Evolutionary conservation across 129 eudicot species (phyloP).

Genomic region (Oenanthe sinensis): DNA sequence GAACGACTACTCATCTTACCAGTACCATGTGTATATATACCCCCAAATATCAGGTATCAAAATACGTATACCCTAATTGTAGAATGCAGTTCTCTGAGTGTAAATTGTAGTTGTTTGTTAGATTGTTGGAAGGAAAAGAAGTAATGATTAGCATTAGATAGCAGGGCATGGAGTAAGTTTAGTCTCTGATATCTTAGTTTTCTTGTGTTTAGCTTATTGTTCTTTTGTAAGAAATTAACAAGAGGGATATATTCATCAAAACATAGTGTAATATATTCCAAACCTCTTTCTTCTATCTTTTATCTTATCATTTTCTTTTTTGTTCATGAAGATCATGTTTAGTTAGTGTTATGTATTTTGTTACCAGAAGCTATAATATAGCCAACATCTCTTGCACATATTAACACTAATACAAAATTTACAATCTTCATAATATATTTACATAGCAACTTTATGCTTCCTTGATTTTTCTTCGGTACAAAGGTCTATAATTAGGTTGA

Average conservation of each 20-base stretch:
- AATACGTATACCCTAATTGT: neutral
- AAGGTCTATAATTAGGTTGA: too few relatives aligned
- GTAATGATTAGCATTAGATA: neutral
- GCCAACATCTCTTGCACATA: neutral
- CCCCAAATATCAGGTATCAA: constrained; percentile 2
- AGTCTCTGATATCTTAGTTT: neutral
- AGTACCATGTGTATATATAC: neutral
- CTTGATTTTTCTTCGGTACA: too few relatives aligned
- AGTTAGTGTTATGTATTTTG: neutral
- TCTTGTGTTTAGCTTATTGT: neutral
- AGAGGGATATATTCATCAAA: neutral
- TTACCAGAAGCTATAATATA: neutral
- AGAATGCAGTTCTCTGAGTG: neutral
- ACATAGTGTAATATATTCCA: neutral
- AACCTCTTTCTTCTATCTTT: neutral
- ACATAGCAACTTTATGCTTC: too few relatives aligned
- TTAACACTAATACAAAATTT: too few relatives aligned
- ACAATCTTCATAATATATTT: too few relatives aligned
- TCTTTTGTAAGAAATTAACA: constrained; percentile 1
- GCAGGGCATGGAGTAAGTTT: constrained; percentile 7
- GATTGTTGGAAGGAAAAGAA: neutral
- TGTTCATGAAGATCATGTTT: neutral
- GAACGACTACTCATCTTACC: neutral
- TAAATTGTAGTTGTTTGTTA: neutral
- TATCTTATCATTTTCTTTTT: neutral